Evolutionary conservation across 179 eudicot genomes (phyloP).

Genomic region (Silene coronaria): DNA sequence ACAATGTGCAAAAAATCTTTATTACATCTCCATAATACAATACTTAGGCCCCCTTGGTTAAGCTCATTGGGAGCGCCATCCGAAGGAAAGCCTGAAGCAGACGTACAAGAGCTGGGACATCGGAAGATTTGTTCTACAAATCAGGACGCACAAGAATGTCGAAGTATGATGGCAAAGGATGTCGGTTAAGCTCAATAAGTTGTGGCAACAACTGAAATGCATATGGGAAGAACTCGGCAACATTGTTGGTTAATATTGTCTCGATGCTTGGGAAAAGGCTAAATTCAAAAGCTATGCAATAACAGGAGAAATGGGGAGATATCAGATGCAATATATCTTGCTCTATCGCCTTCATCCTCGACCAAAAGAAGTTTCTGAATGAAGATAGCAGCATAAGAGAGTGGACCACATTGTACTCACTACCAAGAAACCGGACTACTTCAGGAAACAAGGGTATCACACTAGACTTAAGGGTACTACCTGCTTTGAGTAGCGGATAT

Average conservation of each 20-base stretch:
- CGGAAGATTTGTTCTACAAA: slow-evolving; percentile 71
- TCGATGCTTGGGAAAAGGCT: slow-evolving; percentile 70
- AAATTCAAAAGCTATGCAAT: slow-evolving; percentile 64
- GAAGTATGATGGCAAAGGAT: slow-evolving; percentile 67
- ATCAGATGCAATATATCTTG: slow-evolving; percentile 65
- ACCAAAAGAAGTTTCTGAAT: slow-evolving; percentile 82
- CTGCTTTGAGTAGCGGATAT: slow-evolving; percentile 90
- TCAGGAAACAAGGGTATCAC: slow-evolving; percentile 74
- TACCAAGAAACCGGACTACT: slow-evolving; percentile 59
- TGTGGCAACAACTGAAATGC: slow-evolving; percentile 89
- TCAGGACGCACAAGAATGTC: slow-evolving; percentile 62
- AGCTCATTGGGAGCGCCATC: slow-evolving; percentile 80
- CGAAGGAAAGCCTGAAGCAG: slow-evolving; percentile 92
- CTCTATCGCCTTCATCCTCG: slow-evolving; percentile 64
- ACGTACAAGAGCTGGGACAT: slow-evolving; percentile 95
- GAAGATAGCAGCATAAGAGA: slow-evolving; percentile 86
- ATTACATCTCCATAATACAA: too few relatives aligned
- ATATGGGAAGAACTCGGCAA: slow-evolving; percentile 83
- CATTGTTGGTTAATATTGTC: slow-evolving; percentile 53
- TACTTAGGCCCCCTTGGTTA: slow-evolving; percentile 53
- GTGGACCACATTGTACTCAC: slow-evolving; percentile 91
- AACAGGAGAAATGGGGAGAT: slow-evolving; percentile 55
- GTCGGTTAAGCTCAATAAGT: slow-evolving; percentile 76
- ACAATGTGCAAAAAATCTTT: too few relatives aligned
- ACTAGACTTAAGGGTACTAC: slow-evolving; percentile 64